A percentile compares a stretch with the other conserved stretches of the same genome.
These are phyloP conservation scores for Oryza nivara DNA, from an alignment of 176 grass and related monocot species.

Conservation along the genomic window DNA sequence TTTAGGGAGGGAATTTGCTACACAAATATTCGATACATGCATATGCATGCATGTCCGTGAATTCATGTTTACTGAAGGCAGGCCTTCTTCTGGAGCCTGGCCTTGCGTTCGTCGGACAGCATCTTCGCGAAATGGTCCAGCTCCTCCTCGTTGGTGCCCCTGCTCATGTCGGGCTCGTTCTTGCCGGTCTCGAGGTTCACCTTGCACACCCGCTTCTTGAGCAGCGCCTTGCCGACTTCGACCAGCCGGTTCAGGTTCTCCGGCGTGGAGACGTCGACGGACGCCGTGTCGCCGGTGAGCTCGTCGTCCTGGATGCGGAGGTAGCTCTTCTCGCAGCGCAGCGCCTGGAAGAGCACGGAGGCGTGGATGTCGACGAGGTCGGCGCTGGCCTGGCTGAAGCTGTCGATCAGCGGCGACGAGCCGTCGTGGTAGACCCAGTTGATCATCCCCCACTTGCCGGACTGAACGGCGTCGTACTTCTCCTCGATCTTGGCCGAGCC, in stretches of 20 bases:
- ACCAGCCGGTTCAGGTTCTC: slow-evolving; percentile 52
- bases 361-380: slow-evolving; percentile 77
- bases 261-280: slow-evolving; percentile 39
- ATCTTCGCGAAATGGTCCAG: slow-evolving; percentile 36
- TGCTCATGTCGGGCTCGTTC: neutral
- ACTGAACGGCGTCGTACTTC: slow-evolving; percentile 30
- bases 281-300: slow-evolving; percentile 32
- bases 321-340: slow-evolving; percentile 40
- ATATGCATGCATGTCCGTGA: neutral
- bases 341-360: slow-evolving; percentile 57
- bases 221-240: slow-evolving; percentile 38
- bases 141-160: slow-evolving; percentile 60
- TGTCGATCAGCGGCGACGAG: slow-evolving; percentile 57
- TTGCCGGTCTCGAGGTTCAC: slow-evolving; percentile 59
- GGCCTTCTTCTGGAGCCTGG: slow-evolving; percentile 32
- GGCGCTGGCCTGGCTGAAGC: slow-evolving; percentile 59
- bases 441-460: slow-evolving; percentile 55
- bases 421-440: slow-evolving; percentile 56
- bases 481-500: slow-evolving; percentile 51
- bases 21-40: neutral
- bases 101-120: slow-evolving; percentile 36
- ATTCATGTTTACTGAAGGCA: neutral
- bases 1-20: neutral
- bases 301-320: slow-evolving; percentile 67
- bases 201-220: slow-evolving; percentile 44